phyloP scores from a whole-genome alignment of 768 basidiomycete genomes.

The Dioszegia hungarica region DNA sequence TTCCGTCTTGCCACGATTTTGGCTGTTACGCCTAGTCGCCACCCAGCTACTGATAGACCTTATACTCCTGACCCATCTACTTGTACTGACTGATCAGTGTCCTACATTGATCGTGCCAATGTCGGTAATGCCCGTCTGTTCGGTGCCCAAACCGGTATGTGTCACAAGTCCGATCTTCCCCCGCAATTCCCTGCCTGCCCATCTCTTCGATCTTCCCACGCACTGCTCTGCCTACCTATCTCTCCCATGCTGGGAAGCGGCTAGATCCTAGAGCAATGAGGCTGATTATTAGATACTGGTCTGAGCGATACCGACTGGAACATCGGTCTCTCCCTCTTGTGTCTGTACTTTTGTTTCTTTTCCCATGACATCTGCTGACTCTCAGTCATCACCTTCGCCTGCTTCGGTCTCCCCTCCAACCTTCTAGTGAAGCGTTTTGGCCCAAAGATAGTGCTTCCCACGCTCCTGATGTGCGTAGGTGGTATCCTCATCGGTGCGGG shows the following conservation, averaged over 20 bases:
- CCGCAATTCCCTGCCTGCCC: too few species aligned
- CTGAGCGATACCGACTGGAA: slow-evolving; percentile 23
- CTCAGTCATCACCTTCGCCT: slow-evolving; percentile 24
- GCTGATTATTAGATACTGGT: slow-evolving; percentile 1
- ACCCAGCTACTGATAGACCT: too few species aligned
- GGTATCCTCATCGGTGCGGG: slow-evolving; percentile 24
- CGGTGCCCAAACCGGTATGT: slow-evolving; percentile 14
- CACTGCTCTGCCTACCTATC: too few species aligned
- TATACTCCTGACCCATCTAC: too few species aligned
- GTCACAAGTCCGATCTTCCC: too few species aligned
- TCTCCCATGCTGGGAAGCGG: too few species aligned
- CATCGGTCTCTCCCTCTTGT: slow-evolving; percentile 27
- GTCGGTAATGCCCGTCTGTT: slow-evolving; percentile 35
- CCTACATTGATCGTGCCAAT: slow-evolving; percentile 34
- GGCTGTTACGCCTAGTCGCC: too few species aligned
- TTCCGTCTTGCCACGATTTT: too few species aligned
- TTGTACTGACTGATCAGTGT: slow-evolving; percentile 5
- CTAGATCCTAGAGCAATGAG: too few species aligned
- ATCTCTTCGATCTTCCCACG: too few species aligned
- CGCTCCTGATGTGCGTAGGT: slow-evolving; percentile 9
- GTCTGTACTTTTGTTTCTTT: neutral
- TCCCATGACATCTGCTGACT: neutral
- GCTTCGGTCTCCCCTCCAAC: slow-evolving; percentile 23
- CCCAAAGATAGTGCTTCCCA: slow-evolving; percentile 25
- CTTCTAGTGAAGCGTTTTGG: slow-evolving; percentile 23